phyloP scores from a whole-genome alignment of 805 yeast genomes.

The Jamesozyma piceae region DNA sequence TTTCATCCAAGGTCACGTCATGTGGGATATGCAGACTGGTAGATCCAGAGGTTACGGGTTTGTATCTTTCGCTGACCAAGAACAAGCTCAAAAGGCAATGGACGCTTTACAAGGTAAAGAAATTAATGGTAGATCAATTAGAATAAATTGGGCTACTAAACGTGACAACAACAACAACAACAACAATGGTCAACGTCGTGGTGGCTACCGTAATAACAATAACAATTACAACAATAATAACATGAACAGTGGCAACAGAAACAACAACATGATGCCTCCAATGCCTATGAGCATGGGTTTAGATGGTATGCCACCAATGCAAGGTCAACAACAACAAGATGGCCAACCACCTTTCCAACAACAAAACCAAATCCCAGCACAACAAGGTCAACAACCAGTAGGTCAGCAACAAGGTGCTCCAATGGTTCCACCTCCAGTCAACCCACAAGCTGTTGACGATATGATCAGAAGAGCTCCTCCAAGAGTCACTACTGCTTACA shows the following conservation, averaged over 20 bases:
- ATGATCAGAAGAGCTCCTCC: constrained; percentile 71
- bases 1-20: constrained; percentile 75
- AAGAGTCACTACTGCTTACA: constrained; percentile 61
- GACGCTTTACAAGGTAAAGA: constrained; percentile 64
- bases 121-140: constrained; percentile 64
- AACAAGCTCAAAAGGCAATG: constrained; percentile 68
- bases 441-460: constrained; percentile 55
- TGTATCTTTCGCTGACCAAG: constrained; percentile 57
- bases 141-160: constrained; percentile 86
- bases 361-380: constrained; percentile 37
- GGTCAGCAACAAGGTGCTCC: constrained; percentile 13
- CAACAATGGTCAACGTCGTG: constrained; percentile 17
- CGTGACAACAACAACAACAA: constrained; percentile 34
- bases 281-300: constrained; percentile 11
- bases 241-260: neutral
- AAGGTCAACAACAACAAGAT: constrained; percentile 10
- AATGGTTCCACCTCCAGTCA: constrained; percentile 27
- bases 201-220: constrained; percentile 17
- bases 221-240: no score
- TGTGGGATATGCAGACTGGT: constrained; percentile 96
- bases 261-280: constrained; percentile 14
- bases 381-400: constrained; percentile 36
- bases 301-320: constrained; percentile 16
- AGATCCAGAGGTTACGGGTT: constrained; percentile 89
- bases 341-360: constrained; percentile 14